Conservation (phyloP, 2,329 filamentous ascomycete genomes). For the Colletotrichum noveboracense region DNA sequence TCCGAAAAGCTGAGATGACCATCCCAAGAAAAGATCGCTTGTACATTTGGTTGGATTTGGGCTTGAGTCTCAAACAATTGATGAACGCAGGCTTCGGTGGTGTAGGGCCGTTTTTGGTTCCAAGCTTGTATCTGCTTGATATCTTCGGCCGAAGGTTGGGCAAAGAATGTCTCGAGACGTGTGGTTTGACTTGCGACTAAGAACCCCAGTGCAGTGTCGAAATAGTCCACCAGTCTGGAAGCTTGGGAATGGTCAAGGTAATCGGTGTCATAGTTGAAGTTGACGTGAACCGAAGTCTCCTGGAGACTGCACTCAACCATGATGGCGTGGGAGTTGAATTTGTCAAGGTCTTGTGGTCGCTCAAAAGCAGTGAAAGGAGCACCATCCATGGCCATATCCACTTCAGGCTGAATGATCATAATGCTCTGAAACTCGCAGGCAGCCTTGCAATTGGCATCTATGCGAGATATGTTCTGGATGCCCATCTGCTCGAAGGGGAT, state of each 20-base stretch:
- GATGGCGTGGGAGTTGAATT: slow-evolving; percentile 9
- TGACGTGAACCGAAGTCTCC: not conserved
- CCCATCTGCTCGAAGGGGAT: slow-evolving; percentile 34
- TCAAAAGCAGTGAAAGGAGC: not conserved
- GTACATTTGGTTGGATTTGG: not conserved
- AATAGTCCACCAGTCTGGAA: not conserved
- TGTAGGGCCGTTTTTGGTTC: not conserved
- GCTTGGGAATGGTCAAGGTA: not conserved
- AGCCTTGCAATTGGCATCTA: not conserved
- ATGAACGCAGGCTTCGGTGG: not conserved
- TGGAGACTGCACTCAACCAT: slow-evolving; percentile 11
- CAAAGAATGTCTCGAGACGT: not conserved
- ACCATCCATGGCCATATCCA: slow-evolving; percentile 7
- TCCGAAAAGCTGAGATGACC: slow-evolving; percentile 24
- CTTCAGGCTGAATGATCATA: slow-evolving; percentile 22
- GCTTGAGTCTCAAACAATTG: not conserved
- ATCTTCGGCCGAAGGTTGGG: not conserved
- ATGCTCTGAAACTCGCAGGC: slow-evolving; percentile 18
- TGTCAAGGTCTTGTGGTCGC: slow-evolving; percentile 9
- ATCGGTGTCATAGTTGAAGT: not conserved
- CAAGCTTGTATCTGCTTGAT: not conserved
- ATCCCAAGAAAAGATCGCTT: slow-evolving; percentile 26
- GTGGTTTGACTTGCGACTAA: not conserved
- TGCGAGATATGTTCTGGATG: slow-evolving; percentile 31
- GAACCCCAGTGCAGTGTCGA: not conserved